Evolutionary conservation across 1,284 basidiomycete species (phyloP).

Genomic region (Laetiporus sulphureus): DNA sequence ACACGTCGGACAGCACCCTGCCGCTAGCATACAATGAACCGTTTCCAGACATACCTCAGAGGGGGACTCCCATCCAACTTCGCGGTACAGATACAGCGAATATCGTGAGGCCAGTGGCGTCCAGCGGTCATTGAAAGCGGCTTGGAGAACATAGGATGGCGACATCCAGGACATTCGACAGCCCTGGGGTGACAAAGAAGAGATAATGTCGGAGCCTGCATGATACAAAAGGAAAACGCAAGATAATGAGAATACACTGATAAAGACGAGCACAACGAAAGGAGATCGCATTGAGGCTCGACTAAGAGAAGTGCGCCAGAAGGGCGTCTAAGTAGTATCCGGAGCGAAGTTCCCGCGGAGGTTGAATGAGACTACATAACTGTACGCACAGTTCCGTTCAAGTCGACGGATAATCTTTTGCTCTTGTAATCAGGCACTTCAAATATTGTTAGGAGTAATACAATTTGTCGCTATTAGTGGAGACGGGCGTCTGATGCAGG

Average conservation of each 20-base stretch:
- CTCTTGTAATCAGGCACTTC: too few relatives aligned
- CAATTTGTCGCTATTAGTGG: too few relatives aligned
- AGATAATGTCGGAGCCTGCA: slow-evolving; percentile 19
- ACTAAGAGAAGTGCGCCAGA: too few relatives aligned
- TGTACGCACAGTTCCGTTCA: too few relatives aligned
- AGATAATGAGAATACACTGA: slow-evolving; percentile 17
- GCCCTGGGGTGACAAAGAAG: slow-evolving; percentile 55
- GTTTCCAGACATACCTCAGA: slow-evolving; percentile 59
- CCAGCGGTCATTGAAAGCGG: slow-evolving; percentile 56
- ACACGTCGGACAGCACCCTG: slow-evolving; percentile 6
- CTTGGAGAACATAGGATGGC: slow-evolving; percentile 78
- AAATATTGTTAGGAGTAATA: too few relatives aligned
- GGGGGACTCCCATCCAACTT: slow-evolving; percentile 72
- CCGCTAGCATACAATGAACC: slow-evolving; percentile 12
- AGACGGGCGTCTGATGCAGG: too few relatives aligned
- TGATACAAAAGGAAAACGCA: slow-evolving; percentile 20
- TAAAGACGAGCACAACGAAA: slow-evolving; percentile 4
- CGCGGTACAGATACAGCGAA: slow-evolving; percentile 86
- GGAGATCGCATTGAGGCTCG: neutral
- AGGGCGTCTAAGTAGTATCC: too few relatives aligned
- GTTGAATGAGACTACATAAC: too few relatives aligned
- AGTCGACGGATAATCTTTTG: too few relatives aligned
- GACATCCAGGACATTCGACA: slow-evolving; percentile 99
- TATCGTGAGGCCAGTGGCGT: slow-evolving; percentile 71
- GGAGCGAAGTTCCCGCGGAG: too few relatives aligned